Evolutionary conservation across 129 eudicot genomes (phyloP), one percentile per base, ranked within the genome.

Genomic region (sunflower (Helianthus annuus)): DNA sequence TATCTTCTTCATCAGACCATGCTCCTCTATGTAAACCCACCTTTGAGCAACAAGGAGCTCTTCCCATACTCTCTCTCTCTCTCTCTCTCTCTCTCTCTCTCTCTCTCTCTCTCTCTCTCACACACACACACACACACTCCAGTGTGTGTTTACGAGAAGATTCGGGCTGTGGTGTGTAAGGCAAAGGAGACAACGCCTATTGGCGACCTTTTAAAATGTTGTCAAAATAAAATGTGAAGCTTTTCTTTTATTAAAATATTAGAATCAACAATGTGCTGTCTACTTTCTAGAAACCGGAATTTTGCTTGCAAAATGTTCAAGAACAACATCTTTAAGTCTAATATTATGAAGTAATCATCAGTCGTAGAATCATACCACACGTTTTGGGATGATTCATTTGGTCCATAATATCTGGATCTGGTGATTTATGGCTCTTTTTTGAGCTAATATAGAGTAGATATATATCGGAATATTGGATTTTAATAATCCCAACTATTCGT

Each of bases 1-100:
- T 69, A 66, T 80, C 84, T 75, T 80, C 84, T 75, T 80, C 77
- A 46, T 32, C 60, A 4, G 84, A 80, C 84, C 84, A 80, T 10
- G 84, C 80, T 49, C 84, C 84, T 64, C 84, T 55, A 54, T 80
- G 79, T 66, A 80, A 75, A 19, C 84, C 84, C 0, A 80, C 76
- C 72, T 80, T 80, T 2, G 80, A 75, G 57, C 84, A 80, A 46
- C 84, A 80, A 0, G 84, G 84, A 44, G 84, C 80, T 55, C 84
- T 55, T 7, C 84, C 84, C 84, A 80, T 80, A 49, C 54, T 64
- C 2, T 42, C 49, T 5, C 45, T 40, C 45, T 38, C 42, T 4
- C 22, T 19, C 22, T 19, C 22, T 19, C 22, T 19, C 22, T 19
- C 22, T n/a, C n/a, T n/a, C n/a, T n/a, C 54, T 64, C 2, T 42